Evolutionary conservation across 2,329 filamentous ascomycete genomes (phyloP), one percentile per base, ranked within the genome.

Genomic region (Colletotrichum noveboracense): DNA sequence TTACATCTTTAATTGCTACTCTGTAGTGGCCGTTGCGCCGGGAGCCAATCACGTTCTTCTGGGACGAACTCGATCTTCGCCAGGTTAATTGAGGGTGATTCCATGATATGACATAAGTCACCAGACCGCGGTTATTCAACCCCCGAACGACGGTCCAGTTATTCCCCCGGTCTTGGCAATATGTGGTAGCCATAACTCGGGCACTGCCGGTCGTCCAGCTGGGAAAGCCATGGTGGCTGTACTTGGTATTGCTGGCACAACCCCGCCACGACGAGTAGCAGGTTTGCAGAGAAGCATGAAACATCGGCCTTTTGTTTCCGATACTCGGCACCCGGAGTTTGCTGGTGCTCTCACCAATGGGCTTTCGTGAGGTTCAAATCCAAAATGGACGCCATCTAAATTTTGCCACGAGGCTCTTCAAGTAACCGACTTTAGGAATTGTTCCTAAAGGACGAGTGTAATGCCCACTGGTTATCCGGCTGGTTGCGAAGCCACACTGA

Each of bases 241-340:
- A 48, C 38, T n/a, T 0, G 18, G 13, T 34, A 21, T 64, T 9
- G 61, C 24, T 14, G 43, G 56, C 36, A 62, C 30, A 73, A 28
- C 70, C 70, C 70, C 3, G 58, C 58, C 58, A 69, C 64, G n/a
- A 28, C 18, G 9, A 26, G 26, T 24, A 66, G 7, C 36, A 38
- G n/a, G 5, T 64, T 36, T 60, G 61, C 52, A 74, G 58, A 68
- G 28, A 36, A 48, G 64, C 58, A 75, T 75, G 70, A 75, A 75
- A 75, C 74, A 73, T 65, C 58, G 58, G 43, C 34, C 65, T 36
- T 38, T 60, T 69, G 70, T 75, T 75, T 75, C 74, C 70, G 74
- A 69, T 69, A 26, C 74, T 65, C 74, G 74, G 74, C 64, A 38
- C n/a, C 74, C 62, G 74, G 70, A 73, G 64, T 36, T 26, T 36